Evolutionary conservation across 192 early-diverging fungal species (phyloP), one percentile per base, ranked within the genome.

Genomic region (Mortierella hygrophila): DNA sequence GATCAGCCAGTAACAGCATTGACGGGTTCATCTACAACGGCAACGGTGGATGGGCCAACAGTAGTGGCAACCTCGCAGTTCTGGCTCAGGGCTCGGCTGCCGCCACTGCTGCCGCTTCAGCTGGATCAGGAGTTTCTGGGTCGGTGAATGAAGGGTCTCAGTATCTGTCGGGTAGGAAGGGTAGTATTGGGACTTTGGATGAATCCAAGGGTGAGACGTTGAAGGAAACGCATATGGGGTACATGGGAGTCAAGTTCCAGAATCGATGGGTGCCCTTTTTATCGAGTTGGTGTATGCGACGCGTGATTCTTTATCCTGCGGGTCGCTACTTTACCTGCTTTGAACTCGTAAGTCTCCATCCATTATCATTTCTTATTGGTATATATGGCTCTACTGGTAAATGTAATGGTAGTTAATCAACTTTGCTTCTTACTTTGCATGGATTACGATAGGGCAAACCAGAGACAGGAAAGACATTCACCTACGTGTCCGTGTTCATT

Each of bases 251-350:
- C 35, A 87, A 88, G 37, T 82, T 82, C 35, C 87, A 88, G 46
- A 85, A 88, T 63, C 83, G 89, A 13, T 91, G 87, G 40, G 74
- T 91, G 37, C 88, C 88, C 10, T 91, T 88, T 70, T 74, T 90
- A 10, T 47, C 91, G 16, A 88, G 87, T 23, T 91, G 91, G 91
- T 80, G 88, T 46, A 91, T 91, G 91, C 68, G 79, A 35, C 87
- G 89, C 42, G 75, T 91, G 16, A 87, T 90, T 60, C 82, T 90
- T 6, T 91, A 89, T 69, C 91, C 91, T 15, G 70, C 77, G 54
- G 82, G 85, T 0, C 82, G 88, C 9, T 90, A 89, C 49, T 90
- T 91, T 42, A 89, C 89, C 10, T 81, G 80, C 42, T 89, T 90
- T 88, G 84, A 86, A 41, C 35, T 73, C n/a, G 84, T 86, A 74